Percentiles rank a stretch among this genome's conserved stretches.
Evolutionary conservation across 2,329 filamentous ascomycete genomes (phyloP).

Genomic region (Albifimbria verrucaria): DNA sequence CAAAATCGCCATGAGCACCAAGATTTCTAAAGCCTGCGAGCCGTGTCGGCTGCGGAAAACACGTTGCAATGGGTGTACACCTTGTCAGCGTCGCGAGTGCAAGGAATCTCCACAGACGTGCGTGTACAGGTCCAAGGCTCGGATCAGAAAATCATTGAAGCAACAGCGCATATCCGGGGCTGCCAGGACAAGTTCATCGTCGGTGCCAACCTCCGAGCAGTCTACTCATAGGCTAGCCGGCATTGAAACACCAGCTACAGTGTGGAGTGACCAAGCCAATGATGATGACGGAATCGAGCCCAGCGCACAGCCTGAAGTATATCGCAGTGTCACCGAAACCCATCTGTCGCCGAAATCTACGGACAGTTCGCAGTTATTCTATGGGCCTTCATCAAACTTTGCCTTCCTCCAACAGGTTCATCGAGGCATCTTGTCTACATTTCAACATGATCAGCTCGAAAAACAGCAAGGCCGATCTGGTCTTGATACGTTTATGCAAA

Average conservation of each 20-base stretch:
- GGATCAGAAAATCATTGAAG: conserved; percentile 23
- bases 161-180: conserved; percentile 16
- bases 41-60: conserved; percentile 30
- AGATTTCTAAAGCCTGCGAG: conserved; percentile 29
- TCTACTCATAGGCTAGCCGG: conserved; percentile 13
- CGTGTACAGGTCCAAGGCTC: conserved; percentile 27
- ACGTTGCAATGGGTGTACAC: conserved; percentile 26
- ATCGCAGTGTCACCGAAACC: conserved; percentile 41
- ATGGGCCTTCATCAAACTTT: conserved; percentile 44
- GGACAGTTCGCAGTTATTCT: conserved; percentile 39
- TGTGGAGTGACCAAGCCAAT: conserved; percentile 15
- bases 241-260: conserved; percentile 5
- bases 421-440: background rate
- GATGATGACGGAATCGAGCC: background rate
- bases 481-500: conserved; percentile 1
- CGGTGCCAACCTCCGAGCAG: conserved; percentile 12
- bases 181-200: conserved; percentile 16
- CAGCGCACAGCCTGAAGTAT: conserved; percentile 14
- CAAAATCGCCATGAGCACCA: background rate
- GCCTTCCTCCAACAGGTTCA: conserved; percentile 25
- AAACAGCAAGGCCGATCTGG: background rate
- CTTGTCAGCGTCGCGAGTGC: conserved; percentile 22
- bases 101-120: conserved; percentile 20
- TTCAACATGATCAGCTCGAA: background rate
- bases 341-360: conserved; percentile 40